Percentiles rank a stretch among this genome's conserved stretches.
Conservation (phyloP, 768 basidiomycete genomes). For the Dioszegia hungarica region DNA sequence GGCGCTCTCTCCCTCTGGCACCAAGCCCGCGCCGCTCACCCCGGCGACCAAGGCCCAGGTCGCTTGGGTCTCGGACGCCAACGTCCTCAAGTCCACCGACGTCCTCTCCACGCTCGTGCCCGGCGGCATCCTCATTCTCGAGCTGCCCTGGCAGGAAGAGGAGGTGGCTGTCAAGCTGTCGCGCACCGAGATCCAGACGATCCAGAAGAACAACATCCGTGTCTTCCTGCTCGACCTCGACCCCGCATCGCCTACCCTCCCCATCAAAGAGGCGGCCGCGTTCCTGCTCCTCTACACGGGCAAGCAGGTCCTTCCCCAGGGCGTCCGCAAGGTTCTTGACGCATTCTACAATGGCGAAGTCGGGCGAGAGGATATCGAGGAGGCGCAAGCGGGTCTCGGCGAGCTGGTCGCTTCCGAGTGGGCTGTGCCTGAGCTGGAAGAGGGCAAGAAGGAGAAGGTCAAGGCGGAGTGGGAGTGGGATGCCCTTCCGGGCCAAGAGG, state of each 20-base stretch:
- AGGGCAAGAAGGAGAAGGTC: conserved; percentile 41
- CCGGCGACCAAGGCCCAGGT: conserved; percentile 57
- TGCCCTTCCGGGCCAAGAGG: conserved; percentile 60
- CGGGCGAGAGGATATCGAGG: conserved; percentile 56
- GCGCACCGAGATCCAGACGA: conserved; percentile 52
- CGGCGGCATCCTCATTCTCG: conserved; percentile 63
- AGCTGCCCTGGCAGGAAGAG: conserved; percentile 69
- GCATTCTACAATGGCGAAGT: conserved; percentile 47
- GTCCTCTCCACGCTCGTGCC: conserved; percentile 63
- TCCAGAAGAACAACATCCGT: conserved; percentile 55
- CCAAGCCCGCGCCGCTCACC: conserved; percentile 32
- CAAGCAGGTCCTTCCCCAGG: conserved; percentile 52
- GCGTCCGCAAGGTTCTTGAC: conserved; percentile 44
- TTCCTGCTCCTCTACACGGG: conserved; percentile 70
- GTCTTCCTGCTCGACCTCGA: conserved; percentile 49
- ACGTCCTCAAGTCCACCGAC: conserved; percentile 71
- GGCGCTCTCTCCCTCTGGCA: conserved; percentile 45
- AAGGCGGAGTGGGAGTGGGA: conserved; percentile 48
- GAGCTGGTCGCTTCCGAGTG: conserved; percentile 55
- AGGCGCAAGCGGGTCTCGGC: conserved; percentile 64
- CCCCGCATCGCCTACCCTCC: conserved; percentile 52
- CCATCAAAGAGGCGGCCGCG: conserved; percentile 64
- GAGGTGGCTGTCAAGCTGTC: conserved; percentile 71
- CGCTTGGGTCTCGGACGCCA: conserved; percentile 72
- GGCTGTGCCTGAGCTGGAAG: conserved; percentile 44